Evolutionary conservation across 2,329 filamentous ascomycete genomes (phyloP).

Genomic region (Monosporascus sp.): DNA sequence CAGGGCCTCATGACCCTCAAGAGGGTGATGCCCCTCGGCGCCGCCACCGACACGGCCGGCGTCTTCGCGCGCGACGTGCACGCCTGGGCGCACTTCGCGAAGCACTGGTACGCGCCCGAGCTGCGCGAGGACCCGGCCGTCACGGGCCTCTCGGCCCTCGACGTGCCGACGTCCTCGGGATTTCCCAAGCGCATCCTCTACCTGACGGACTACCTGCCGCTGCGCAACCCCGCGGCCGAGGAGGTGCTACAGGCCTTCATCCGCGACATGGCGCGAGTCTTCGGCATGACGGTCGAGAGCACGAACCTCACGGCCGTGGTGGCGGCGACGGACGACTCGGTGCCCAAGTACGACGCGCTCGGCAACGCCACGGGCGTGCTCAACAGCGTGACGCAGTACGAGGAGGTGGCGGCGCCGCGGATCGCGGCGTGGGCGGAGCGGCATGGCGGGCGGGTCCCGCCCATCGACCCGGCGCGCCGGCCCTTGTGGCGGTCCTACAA

Average conservation of each 20-base stretch:
- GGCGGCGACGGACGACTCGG: conserved; percentile 19
- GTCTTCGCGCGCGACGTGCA: conserved; percentile 19
- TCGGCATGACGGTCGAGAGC: conserved; percentile 31
- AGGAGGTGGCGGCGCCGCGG: conserved; percentile 26
- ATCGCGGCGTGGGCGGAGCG: conserved; percentile 25
- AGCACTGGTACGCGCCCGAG: conserved; percentile 31
- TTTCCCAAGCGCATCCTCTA: conserved; percentile 35
- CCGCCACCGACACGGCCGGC: conserved; percentile 22
- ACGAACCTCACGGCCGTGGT: conserved; percentile 31
- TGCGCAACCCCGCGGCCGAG: conserved; percentile 34
- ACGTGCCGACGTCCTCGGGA: conserved; percentile 25
- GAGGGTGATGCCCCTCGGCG: conserved; percentile 18
- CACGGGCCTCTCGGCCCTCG: conserved; percentile 31
- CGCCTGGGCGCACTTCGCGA: conserved; percentile 30
- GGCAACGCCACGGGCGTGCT: conserved; percentile 23
- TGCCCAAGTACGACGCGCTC: conserved; percentile 23
- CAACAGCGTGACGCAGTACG: conserved; percentile 28
- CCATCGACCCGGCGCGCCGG: conserved; percentile 31
- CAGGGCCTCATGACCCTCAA: conserved; percentile 19
- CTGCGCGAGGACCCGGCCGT: conserved; percentile 28
- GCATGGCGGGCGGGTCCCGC: conserved; percentile 33
- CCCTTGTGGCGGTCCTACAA: conserved; percentile 22
- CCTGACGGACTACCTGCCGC: conserved; percentile 34
- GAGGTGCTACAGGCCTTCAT: conserved; percentile 32
- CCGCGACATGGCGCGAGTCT: conserved; percentile 26